Conservation (phyloP, 106 monocot genomes). For the Dendrobium catenatum region DNA sequence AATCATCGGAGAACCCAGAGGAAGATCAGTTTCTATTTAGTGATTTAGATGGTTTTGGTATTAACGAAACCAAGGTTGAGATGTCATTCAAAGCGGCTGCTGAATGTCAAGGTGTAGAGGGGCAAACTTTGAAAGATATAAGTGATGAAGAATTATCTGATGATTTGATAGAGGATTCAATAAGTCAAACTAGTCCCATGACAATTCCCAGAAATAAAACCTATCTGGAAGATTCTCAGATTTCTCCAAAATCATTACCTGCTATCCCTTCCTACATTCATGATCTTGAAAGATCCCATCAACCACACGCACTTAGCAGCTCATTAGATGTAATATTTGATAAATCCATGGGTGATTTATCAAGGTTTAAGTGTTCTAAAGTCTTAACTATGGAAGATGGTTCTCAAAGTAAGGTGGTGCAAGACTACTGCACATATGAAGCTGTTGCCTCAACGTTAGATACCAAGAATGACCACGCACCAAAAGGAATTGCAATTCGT, state of each 20-base stretch:
- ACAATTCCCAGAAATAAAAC: conserved; percentile 29
- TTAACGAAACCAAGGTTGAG: conserved; percentile 7
- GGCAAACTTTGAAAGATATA: conserved; percentile 5
- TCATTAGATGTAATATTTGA: conserved; percentile 29
- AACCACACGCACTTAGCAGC: conserved; percentile 26
- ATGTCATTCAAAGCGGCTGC: neutral
- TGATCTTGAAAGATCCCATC: conserved; percentile 45
- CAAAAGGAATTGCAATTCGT: conserved; percentile 7
- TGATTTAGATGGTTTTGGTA: conserved; percentile 18
- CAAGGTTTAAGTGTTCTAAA: conserved; percentile 14
- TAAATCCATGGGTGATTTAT: conserved; percentile 9
- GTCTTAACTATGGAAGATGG: conserved; percentile 15
- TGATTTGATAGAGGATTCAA: conserved; percentile 6
- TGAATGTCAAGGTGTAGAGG: conserved; percentile 15
- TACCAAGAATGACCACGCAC: conserved; percentile 9
- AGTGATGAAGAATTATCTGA: conserved; percentile 14
- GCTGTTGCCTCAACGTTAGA: conserved; percentile 12
- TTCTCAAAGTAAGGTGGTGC: conserved; percentile 4
- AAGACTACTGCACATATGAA: conserved; percentile 5
- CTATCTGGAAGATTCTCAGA: conserved; percentile 8
- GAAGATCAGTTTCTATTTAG: conserved; percentile 42
- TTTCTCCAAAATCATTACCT: conserved; percentile 46
- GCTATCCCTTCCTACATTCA: conserved; percentile 37
- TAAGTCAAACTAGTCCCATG: conserved; percentile 27
- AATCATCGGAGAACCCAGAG: conserved; percentile 17